Conservation (phyloP, 2,329 filamentous ascomycete genomes). For the Cladosporium sphaerospermum region DNA sequence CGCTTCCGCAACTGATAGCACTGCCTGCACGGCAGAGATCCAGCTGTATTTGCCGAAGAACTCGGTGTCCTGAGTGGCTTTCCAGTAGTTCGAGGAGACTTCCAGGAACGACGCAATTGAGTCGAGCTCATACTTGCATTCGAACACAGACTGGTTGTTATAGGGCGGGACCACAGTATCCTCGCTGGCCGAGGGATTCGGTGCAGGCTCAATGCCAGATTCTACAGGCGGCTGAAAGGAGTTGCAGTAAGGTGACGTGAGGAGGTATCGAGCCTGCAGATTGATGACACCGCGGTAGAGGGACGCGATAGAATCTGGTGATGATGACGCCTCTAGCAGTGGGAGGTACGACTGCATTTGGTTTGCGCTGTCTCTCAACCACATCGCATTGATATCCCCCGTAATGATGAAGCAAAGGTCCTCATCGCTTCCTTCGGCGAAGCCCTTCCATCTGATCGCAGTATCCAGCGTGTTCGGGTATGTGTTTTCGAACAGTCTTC, state of each 20-base stretch:
- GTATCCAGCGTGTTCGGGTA: conserved; percentile 73
- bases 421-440: conserved; percentile 51
- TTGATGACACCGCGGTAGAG: conserved; percentile 68
- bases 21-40: conserved; percentile 39
- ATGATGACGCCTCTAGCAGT: conserved; percentile 50
- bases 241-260: conserved; percentile 52
- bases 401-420: conserved; percentile 58
- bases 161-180: conserved; percentile 41
- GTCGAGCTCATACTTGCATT: conserved; percentile 51
- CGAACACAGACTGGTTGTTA: conserved; percentile 41
- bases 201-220: conserved; percentile 35
- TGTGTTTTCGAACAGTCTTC: conserved; percentile 63
- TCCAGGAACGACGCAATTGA: conserved; percentile 47
- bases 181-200: conserved; percentile 33
- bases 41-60: conserved; percentile 47
- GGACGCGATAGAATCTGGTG: conserved; percentile 55
- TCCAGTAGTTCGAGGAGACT: conserved; percentile 45
- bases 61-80: conserved; percentile 39
- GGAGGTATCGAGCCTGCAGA: conserved; percentile 62
- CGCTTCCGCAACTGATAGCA: conserved; percentile 40
- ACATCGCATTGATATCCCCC: conserved; percentile 50
- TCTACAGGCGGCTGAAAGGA: conserved; percentile 48
- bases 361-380: conserved; percentile 53
- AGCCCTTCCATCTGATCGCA: conserved; percentile 62
- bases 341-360: conserved; percentile 66